These are phyloP conservation scores for Phaeomoniella chlamydospora DNA, from an alignment of 2,329 filamentous ascomycete genomes.

Conservation along the genomic window DNA sequence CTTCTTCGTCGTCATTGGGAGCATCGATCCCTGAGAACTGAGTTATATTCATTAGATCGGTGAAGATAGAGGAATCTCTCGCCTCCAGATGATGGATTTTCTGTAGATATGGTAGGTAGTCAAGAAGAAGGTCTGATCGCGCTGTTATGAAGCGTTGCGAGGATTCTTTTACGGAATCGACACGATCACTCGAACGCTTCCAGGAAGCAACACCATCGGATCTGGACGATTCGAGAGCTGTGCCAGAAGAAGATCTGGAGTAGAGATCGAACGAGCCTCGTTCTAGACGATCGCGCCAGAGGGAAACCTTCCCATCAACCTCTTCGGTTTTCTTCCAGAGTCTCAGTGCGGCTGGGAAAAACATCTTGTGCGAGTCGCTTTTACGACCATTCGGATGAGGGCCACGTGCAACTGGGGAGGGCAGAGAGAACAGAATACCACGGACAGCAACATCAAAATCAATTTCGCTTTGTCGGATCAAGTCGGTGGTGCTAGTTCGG, in stretches of 20 bases:
- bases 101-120: conserved; percentile 73
- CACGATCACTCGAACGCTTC: conserved; percentile 12
- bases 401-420: conserved; percentile 62
- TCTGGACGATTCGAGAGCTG: conserved; percentile 22
- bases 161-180: conserved; percentile 2
- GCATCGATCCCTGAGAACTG: conserved; percentile 44
- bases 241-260: conserved; percentile 20
- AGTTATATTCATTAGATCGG: conserved; percentile 27
- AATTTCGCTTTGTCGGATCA: conserved; percentile 83
- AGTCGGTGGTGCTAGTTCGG: conserved; percentile 50
- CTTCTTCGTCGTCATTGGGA: conserved; percentile 46
- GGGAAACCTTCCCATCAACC: conserved; percentile 56
- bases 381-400: conserved; percentile 21
- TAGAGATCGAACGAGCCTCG: conserved; percentile 20
- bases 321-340: conserved; percentile 77
- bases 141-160: conserved; percentile 9
- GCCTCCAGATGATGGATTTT: conserved; percentile 31
- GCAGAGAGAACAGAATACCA: conserved; percentile 72
- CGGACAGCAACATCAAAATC: conserved; percentile 82
- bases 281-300: conserved; percentile 48
- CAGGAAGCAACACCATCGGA: conserved; percentile 21
- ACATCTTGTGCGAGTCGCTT: conserved; percentile 69
- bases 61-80: conserved; percentile 7
- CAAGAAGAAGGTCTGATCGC: conserved; percentile 41
- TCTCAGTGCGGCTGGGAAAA: conserved; percentile 73